Evolutionary conservation across 495 filamentous ascomycete species (phyloP).

Genomic region (Geoglossum glabrum): DNA sequence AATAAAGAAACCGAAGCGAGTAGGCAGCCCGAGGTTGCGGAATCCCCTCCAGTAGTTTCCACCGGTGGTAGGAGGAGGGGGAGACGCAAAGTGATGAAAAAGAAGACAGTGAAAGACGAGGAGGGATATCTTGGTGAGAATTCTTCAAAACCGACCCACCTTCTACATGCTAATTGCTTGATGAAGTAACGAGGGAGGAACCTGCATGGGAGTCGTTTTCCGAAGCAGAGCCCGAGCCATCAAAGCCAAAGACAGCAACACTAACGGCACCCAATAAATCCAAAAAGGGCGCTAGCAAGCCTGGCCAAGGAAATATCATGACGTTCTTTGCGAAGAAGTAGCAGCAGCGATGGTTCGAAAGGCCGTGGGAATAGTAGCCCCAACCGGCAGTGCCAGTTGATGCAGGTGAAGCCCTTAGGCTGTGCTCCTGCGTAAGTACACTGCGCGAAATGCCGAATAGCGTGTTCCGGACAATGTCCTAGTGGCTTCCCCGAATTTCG

Average conservation of each 20-base stretch:
- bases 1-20: constrained; percentile 17
- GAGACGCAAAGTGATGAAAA: constrained; percentile 68
- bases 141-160: background rate
- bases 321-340: constrained; percentile 77
- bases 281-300: constrained; percentile 41
- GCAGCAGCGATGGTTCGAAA: too few species aligned
- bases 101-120: constrained; percentile 75
- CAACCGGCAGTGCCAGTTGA: too few species aligned
- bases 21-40: constrained; percentile 20
- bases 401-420: too few species aligned
- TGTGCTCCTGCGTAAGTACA: too few species aligned
- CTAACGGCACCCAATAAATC: constrained; percentile 30
- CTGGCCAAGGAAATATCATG: constrained; percentile 77
- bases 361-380: too few species aligned
- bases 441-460: too few species aligned
- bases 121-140: constrained; percentile 73
- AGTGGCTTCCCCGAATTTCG: too few species aligned
- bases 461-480: too few species aligned
- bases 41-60: constrained; percentile 24
- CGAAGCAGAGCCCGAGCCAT: constrained; percentile 53
- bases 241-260: constrained; percentile 36
- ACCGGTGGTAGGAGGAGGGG: constrained; percentile 59
- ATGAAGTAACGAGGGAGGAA: constrained; percentile 74
- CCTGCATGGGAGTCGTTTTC: constrained; percentile 88
- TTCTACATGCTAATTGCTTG: constrained; percentile 9